Conservation (phyloP, 306 rosid species). For the Lagenaria siceraria region DNA sequence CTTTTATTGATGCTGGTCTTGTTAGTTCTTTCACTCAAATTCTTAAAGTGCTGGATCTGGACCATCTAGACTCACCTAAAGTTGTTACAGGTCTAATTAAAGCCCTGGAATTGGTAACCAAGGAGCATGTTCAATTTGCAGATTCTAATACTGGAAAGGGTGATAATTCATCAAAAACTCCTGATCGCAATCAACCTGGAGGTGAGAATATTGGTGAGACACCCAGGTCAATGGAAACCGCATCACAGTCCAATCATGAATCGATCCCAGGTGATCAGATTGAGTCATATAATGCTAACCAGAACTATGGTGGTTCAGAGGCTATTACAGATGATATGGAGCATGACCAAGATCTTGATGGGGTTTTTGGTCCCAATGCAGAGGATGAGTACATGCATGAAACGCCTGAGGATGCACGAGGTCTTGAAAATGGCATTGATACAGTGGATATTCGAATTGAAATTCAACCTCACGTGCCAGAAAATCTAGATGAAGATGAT, state of each 20-base stretch:
- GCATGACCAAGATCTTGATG: slow-evolving; percentile 83
- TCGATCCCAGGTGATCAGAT: slow-evolving; percentile 45
- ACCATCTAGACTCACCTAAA: slow-evolving; percentile 81
- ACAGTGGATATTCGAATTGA: slow-evolving; percentile 57
- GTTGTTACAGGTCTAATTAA: slow-evolving; percentile 73
- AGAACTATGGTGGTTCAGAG: slow-evolving; percentile 76
- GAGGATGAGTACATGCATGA: slow-evolving; percentile 89
- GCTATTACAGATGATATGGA: slow-evolving; percentile 95
- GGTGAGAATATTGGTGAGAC: slow-evolving; percentile 36
- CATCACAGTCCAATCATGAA: slow-evolving; percentile 47
- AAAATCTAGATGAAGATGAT: slow-evolving; percentile 62
- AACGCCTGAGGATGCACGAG: slow-evolving; percentile 59
- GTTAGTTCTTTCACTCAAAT: slow-evolving; percentile 53
- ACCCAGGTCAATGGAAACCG: slow-evolving; percentile 51
- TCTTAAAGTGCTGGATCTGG: slow-evolving; percentile 80
- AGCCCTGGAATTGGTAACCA: slow-evolving; percentile 85
- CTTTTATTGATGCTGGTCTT: slow-evolving; percentile 83
- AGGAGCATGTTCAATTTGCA: slow-evolving; percentile 64
- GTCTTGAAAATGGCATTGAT: slow-evolving; percentile 52
- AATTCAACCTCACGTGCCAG: slow-evolving; percentile 68
- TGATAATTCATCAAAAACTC: slow-evolving; percentile 43
- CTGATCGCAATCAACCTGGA: slow-evolving; percentile 46
- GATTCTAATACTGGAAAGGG: slow-evolving; percentile 57
- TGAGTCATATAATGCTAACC: slow-evolving; percentile 46
- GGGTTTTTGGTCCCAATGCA: slow-evolving; percentile 48